phyloP scores from a whole-genome alignment of 176 grass and related monocot species.

The Musa acuminata region DNA sequence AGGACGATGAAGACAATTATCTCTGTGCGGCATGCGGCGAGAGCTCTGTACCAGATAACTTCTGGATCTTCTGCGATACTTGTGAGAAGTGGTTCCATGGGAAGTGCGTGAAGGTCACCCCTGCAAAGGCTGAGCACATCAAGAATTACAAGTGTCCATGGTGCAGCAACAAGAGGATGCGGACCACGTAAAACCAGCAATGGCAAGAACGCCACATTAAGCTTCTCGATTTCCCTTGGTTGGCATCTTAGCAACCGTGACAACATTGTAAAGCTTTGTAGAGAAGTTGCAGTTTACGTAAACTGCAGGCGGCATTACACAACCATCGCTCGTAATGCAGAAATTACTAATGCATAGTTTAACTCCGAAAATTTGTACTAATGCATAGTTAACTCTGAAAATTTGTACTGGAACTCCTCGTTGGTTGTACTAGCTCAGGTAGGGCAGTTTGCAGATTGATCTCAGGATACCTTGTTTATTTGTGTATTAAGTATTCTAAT shows the following conservation, averaged over 20 bases:
- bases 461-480: neutral
- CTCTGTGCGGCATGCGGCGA: slow-evolving; percentile 32
- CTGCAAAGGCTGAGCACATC: slow-evolving; percentile 39
- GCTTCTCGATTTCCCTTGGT: neutral
- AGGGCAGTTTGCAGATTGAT: neutral
- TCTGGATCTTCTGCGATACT: slow-evolving; percentile 40
- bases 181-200: neutral
- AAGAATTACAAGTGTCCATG: slow-evolving; percentile 43
- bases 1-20: slow-evolving; percentile 7
- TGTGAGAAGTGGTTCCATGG: slow-evolving; percentile 49
- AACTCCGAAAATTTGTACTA: too few relatives aligned
- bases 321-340: too few relatives aligned
- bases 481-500: neutral
- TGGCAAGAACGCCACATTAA: neutral
- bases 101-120: slow-evolving; percentile 39
- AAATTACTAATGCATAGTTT: too few relatives aligned
- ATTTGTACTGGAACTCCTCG: too few relatives aligned
- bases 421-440: too few relatives aligned
- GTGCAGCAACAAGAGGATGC: slow-evolving; percentile 27
- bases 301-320: neutral
- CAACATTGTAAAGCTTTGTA: neutral
- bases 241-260: neutral
- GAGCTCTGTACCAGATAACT: slow-evolving; percentile 32
- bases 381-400: too few relatives aligned
- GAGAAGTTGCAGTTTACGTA: neutral